These are phyloP conservation scores for Ormosia semicastrata DNA, from an alignment of 306 rosid genomes.

Conservation along the genomic window DNA sequence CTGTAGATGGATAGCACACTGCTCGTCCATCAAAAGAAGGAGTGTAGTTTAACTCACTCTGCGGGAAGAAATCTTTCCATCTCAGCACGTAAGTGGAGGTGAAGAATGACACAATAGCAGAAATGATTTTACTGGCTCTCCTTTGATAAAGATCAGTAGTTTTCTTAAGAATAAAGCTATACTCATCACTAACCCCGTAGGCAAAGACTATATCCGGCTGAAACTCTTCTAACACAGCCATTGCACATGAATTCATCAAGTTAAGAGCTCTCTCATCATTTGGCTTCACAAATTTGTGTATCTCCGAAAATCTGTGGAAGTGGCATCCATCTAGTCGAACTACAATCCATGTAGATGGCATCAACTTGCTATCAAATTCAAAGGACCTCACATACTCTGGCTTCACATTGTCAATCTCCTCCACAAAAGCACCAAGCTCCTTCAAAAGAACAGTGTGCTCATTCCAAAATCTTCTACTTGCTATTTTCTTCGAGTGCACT, in stretches of 20 bases:
- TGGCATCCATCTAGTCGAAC: conserved; percentile 85
- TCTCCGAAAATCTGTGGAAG: conserved; percentile 78
- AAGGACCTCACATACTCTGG: conserved; percentile 76
- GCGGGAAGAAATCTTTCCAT: conserved; percentile 63
- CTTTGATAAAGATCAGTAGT: conserved; percentile 58
- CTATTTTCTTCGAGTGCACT: conserved; percentile 60
- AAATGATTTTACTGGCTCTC: conserved; percentile 53
- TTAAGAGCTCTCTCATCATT: conserved; percentile 80
- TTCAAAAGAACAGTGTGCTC: conserved; percentile 53
- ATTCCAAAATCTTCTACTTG: conserved; percentile 63
- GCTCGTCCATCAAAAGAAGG: conserved; percentile 85
- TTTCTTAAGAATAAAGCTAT: conserved; percentile 72
- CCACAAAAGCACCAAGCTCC: conserved; percentile 70
- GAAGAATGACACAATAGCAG: conserved; percentile 67
- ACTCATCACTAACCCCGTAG: conserved; percentile 83
- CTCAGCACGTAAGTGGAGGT: conserved; percentile 58
- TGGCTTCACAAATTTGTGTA: conserved; percentile 80
- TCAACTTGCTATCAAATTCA: conserved; percentile 57
- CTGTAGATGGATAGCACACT: conserved; percentile 73
- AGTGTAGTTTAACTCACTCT: conserved; percentile 53
- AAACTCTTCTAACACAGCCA: conserved; percentile 67
- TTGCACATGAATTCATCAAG: conserved; percentile 81
- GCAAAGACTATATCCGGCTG: conserved; percentile 62
- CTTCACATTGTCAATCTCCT: conserved; percentile 61
- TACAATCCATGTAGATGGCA: conserved; percentile 76